These are phyloP conservation scores for Ajuga chamaepitys DNA, from an alignment of 257 asterid species.

Conservation along the genomic window DNA sequence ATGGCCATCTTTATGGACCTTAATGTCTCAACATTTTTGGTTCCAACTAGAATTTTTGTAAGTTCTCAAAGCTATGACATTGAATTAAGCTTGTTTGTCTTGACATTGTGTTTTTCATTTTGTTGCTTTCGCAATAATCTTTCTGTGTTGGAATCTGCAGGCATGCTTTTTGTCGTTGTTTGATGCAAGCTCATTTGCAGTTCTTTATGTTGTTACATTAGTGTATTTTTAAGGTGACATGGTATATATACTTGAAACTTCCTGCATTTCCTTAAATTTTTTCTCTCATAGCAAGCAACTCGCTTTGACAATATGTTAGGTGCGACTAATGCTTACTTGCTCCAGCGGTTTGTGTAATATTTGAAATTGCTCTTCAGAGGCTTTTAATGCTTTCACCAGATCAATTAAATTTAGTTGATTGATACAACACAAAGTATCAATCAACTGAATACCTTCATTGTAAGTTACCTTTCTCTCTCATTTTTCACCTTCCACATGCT, in stretches of 20 bases:
- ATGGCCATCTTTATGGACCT: constrained; percentile 99
- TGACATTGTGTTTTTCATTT: background rate
- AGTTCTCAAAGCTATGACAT: constrained; percentile 29
- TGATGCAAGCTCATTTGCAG: constrained; percentile 94
- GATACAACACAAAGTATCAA: too few species aligned
- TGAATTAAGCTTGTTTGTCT: background rate
- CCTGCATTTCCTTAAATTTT: background rate
- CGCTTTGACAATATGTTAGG: constrained; percentile 44
- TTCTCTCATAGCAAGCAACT: background rate
- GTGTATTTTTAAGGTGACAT: constrained; percentile 98
- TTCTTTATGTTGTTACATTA: constrained; percentile 92
- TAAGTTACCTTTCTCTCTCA: constrained; percentile 24
- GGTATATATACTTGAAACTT: constrained; percentile 38
- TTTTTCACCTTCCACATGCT: constrained; percentile 4
- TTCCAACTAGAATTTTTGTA: constrained; percentile 96
- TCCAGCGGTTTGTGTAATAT: constrained; percentile 99
- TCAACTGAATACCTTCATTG: constrained; percentile 98
- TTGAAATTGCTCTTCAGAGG: constrained; percentile 98
- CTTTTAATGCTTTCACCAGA: constrained; percentile 78
- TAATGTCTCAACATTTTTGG: constrained; percentile 92
- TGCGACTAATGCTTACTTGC: constrained; percentile 97
- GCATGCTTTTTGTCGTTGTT: constrained; percentile 96
- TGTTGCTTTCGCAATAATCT: background rate
- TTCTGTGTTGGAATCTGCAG: constrained; percentile 38
- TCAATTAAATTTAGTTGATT: constrained; percentile 65